Conservation (phyloP, 352 stramenopile genomes). For the Phytophthora fragariae region DNA sequence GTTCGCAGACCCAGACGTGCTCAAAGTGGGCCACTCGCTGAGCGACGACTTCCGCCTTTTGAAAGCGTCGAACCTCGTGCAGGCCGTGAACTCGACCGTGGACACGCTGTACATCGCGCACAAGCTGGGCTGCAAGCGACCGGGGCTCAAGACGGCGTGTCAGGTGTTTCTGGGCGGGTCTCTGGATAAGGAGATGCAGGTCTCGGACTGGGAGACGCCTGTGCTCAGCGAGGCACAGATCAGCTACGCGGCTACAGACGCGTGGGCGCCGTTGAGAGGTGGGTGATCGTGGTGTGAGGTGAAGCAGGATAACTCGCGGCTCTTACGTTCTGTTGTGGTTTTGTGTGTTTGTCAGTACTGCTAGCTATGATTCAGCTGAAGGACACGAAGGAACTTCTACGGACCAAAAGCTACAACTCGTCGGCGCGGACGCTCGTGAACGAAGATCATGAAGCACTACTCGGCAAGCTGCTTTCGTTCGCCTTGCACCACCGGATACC, state of each 20-base stretch:
- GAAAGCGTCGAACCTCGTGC: conserved; percentile 63
- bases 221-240: conserved; percentile 77
- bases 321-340: conserved; percentile 11
- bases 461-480: conserved; percentile 58
- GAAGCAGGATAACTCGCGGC: neutral
- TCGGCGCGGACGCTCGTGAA: conserved; percentile 44
- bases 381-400: conserved; percentile 58
- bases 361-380: conserved; percentile 79
- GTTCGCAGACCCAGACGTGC: conserved; percentile 59
- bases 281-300: conserved; percentile 10
- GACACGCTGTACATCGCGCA: conserved; percentile 83
- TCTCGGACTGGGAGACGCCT: conserved; percentile 83
- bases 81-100: conserved; percentile 69
- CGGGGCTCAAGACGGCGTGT: conserved; percentile 75
- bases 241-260: conserved; percentile 82
- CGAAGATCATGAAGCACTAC: conserved; percentile 53
- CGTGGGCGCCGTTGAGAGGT: conserved; percentile 80
- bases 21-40: conserved; percentile 86
- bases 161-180: conserved; percentile 74
- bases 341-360: conserved; percentile 54
- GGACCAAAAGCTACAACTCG: conserved; percentile 76
- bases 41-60: conserved; percentile 80
- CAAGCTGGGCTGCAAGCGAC: conserved; percentile 79
- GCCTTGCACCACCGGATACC: conserved; percentile 36
- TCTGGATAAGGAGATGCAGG: conserved; percentile 89